Evolutionary conservation across 306 rosid genomes (phyloP), one percentile per base, ranked within the genome.

Genomic region (Astragalus glycyphyllos): DNA sequence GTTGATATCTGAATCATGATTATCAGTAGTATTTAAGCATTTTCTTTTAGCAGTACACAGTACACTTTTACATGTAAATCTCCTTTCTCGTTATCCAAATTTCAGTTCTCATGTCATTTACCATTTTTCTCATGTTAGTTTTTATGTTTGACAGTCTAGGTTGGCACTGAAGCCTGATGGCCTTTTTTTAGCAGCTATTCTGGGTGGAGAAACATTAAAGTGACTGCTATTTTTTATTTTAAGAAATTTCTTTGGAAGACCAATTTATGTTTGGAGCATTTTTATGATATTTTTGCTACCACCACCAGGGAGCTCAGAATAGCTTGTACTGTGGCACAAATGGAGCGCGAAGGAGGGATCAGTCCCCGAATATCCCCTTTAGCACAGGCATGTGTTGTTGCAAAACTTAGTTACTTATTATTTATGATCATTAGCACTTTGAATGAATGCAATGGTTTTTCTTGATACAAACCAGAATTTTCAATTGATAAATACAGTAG

Each of bases 311-410:
- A 90, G 77, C 92, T 93, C 76, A 85, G 98, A 86, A 88, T 93
- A 77, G 96, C 98, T 23, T 93, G 98, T 84, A 93, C 98, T 8
- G 80, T 93, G 55, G 98, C 98, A 55, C 98, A 93, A 74, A 90
- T 93, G 96, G 98, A 90, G 79, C 97, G 97, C 60, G 97, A 93
- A 83, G 98, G 98, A 69, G 97, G 98, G 64, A 87, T 90, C 79
- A 90, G 98, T 86, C 98, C 98, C 49, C 86, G 96, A 67, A 31
- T 87, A 55, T 93, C 98, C 8, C 98, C 98, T 46, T 80, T 93
- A 84, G 98, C 98, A 37, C 98, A 93, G 83, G 98, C 84, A 85
- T 68, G 67, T 32, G 12, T 65, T 72, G 15, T 72, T 72, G 67
- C 51, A 40, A 26, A 59, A 23, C 34, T 46, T 45, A n/a, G 13